Conservation (phyloP, 2,329 filamentous ascomycete genomes). For the Diaporthe caulivora region DNA sequence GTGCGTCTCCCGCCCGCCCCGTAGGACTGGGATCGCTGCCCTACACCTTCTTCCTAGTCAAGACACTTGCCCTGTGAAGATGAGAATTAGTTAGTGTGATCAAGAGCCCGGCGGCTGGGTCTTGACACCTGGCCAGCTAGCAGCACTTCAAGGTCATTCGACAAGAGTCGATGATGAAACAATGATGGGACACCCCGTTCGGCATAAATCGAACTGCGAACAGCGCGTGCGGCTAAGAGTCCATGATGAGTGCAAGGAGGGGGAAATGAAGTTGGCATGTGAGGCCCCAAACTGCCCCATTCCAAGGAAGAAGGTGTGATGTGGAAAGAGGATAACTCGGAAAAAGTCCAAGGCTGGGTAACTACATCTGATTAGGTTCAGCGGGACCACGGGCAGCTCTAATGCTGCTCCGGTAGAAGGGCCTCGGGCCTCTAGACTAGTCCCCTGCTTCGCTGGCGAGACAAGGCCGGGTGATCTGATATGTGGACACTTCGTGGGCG, state of each 20-base stretch:
- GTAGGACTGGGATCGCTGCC: background rate
- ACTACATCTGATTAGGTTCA: background rate
- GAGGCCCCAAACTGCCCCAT: background rate
- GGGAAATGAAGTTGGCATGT: background rate
- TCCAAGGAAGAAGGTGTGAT: background rate
- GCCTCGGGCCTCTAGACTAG: background rate
- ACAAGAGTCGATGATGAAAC: constrained; percentile 16
- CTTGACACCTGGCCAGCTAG: background rate
- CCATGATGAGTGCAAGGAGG: constrained; percentile 3
- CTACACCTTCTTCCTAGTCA: background rate
- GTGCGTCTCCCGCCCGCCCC: constrained; percentile 17
- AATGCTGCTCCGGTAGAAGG: background rate
- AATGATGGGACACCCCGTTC: background rate
- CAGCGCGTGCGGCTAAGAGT: background rate
- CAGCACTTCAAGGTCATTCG: background rate
- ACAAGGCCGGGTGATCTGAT: background rate
- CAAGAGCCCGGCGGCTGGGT: background rate
- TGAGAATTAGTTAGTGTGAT: too few relatives aligned
- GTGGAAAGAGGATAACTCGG: background rate
- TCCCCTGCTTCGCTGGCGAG: constrained; percentile 18
- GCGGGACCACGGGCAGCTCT: background rate
- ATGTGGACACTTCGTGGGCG: background rate
- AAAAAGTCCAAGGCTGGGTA: too few relatives aligned
- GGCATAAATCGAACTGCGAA: background rate
- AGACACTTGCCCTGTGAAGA: background rate